Base-by-base conservation (phyloP, 257 asterid species). In the Capsicum rhomboideum region DNA sequence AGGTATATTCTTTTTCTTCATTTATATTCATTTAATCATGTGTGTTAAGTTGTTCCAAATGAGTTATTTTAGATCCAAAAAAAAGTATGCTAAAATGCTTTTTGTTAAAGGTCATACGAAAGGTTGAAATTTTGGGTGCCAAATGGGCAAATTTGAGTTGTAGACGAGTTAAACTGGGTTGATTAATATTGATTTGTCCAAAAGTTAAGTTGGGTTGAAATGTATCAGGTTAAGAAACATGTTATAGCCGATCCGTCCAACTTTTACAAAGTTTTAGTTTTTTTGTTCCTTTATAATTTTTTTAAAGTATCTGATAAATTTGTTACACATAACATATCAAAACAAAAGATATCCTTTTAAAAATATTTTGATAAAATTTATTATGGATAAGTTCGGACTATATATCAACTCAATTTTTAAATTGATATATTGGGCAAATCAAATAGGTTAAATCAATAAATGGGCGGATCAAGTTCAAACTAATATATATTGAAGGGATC, bases 401-500 rank as follows among this genome's bases (percentile, higher is more conserved):
- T 0, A 26, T 28, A 63, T 12, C n/a, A 63, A 6, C 12, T 0
- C 4, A 13, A 2, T 12, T 26, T 63, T 26, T 26, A 13, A 20
- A 63, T 26, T 3, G 0, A 0, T 26, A 26, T 12, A 12, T 63
- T 63, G 10, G 13, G 3, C n/a, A 6, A 0, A 28, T 63, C n/a
- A 63, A 12, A 26, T 63, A 2, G 16, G 4, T 3, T 58, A 6
- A 58, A 56, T 1, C 16, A n/a, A 21, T 58, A 10, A n/a, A 58
- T 58, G 29, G 0, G 2, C 20, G 12, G 55, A 14, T 13, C 55
- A 52, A 13, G 56, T 7, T 6, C 18, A 29, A 28, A 2, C 0
- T 58, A 2, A 8, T n/a, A n/a, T 1, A 9, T 0, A 9, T 58
- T 26, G 0, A 23, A 10, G 0, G 1, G 0, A 4, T 61, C 5